Base-by-base conservation (phyloP, 495 filamentous ascomycete genomes). In the Polyplosphaeria fusca region DNA sequence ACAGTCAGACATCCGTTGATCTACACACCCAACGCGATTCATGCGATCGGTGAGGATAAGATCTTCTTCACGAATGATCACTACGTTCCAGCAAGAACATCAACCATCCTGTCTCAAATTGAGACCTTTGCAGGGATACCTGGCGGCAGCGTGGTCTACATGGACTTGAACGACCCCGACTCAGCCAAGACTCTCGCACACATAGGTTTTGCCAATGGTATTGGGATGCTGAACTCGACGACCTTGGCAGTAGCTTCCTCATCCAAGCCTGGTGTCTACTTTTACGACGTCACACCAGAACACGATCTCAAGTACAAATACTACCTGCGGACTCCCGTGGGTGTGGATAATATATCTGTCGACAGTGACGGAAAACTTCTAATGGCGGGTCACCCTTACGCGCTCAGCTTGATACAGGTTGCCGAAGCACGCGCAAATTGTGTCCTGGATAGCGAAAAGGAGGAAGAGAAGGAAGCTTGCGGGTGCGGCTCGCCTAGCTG, bases 361-460 rank as follows among this genome's bases (percentile, higher is more conserved):
- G 70, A 77, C 27, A 45, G 57, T 13, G 65, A 74, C 20, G 75
- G 76, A 0, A 60, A 56, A 11, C 44, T 79, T 27, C 47, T 72
- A 2, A 73, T 71, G 24, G 73, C 74, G 12, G 76, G 75, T 0
- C 75, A 77, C 50, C 71, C 75, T 13, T 65, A 71, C 52, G 53
- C 62, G 11, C 69, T 69, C 14, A 40, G 63, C 2, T 25, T 77
- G 12, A 55, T 60, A 38, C 60, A 66, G n/a, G 58, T 70, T 16
- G 23, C 65, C 1, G 49, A 58, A 7, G 48, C 47, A 12, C 64
- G 69, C 5, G 38, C 57, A 16, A 19, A 45, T 9, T 75, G 70
- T 55, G 65, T 55, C 5, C 54, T 52, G 0, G 67, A 67, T 28
- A 43, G 50, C 7, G 39, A 35, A 3, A 47, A 68, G 25, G 63